These are phyloP conservation scores for Trametes versicolor DNA, from an alignment of 1,284 basidiomycete species.

Conservation along the genomic window DNA sequence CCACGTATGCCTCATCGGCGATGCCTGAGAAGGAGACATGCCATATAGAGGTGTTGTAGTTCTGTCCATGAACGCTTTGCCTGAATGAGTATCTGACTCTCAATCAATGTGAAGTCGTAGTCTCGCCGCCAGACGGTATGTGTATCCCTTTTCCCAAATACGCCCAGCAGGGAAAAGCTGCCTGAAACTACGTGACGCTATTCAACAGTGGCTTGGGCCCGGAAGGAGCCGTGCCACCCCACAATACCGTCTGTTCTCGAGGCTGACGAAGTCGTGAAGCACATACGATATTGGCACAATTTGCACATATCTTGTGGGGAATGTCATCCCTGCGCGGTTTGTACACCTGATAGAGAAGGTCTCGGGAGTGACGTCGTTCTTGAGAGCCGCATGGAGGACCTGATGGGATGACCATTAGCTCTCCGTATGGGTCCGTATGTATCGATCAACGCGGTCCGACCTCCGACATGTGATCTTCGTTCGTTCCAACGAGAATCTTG, in stretches of 20 bases:
- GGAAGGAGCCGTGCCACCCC: too few relatives aligned
- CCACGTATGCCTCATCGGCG: conserved; percentile 61
- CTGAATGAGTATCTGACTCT: not conserved
- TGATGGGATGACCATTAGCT: not conserved
- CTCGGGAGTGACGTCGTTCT: conserved; percentile 71
- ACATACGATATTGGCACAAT: conserved; percentile 78
- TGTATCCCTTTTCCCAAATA: too few relatives aligned
- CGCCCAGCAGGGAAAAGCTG: too few relatives aligned
- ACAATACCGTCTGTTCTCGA: too few relatives aligned
- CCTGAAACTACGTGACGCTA: too few relatives aligned
- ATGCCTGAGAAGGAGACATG: conserved; percentile 71
- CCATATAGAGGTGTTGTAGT: conserved; percentile 84
- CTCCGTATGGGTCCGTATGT: not conserved
- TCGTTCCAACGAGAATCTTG: conserved; percentile 71
- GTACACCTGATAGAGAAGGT: conserved; percentile 66
- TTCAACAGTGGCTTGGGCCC: too few relatives aligned
- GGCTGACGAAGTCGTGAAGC: conserved; percentile 9
- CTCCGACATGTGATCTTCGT: conserved; percentile 71
- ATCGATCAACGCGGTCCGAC: conserved; percentile 5
- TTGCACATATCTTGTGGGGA: conserved; percentile 76
- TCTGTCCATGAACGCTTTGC: conserved; percentile 66
- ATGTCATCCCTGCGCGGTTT: conserved; percentile 62
- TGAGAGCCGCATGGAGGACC: conserved; percentile 67
- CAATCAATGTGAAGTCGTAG: too few relatives aligned
- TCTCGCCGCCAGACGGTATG: too few relatives aligned